phyloP scores from a whole-genome alignment of 1,284 basidiomycete genomes.

The Irpex sp. region DNA sequence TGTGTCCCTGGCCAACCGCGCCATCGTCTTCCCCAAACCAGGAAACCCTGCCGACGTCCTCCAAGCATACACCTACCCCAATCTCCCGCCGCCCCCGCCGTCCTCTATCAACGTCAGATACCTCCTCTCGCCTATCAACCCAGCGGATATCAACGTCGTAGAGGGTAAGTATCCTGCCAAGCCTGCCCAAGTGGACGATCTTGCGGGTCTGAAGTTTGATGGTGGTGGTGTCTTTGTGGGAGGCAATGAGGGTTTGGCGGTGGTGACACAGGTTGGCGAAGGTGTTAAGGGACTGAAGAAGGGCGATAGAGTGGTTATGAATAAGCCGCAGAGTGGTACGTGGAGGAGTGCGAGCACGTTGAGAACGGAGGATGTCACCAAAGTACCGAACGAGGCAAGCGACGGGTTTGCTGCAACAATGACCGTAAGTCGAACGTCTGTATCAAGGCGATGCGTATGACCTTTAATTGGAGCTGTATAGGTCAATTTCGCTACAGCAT shows the following conservation, averaged over 20 bases:
- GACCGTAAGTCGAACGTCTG: constrained; percentile 41
- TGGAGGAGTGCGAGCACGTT: constrained; percentile 71
- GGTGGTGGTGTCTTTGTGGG: constrained; percentile 52
- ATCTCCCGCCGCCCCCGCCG: constrained; percentile 48
- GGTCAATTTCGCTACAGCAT: constrained; percentile 83
- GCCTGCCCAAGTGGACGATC: constrained; percentile 41
- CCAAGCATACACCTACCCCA: constrained; percentile 45
- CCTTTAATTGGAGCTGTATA: constrained; percentile 30
- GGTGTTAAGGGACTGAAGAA: constrained; percentile 45
- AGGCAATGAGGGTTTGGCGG: constrained; percentile 79
- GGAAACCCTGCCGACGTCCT: constrained; percentile 64
- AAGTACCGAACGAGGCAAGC: constrained; percentile 50
- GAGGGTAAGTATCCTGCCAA: constrained; percentile 79
- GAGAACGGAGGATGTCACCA: constrained; percentile 51
- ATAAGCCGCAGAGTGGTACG: constrained; percentile 67
- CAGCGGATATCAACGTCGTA: constrained; percentile 77
- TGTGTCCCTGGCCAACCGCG: constrained; percentile 40
- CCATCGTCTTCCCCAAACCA: constrained; percentile 57
- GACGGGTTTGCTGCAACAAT: constrained; percentile 73
- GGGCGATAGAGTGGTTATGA: constrained; percentile 76
- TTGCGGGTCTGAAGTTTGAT: constrained; percentile 24
- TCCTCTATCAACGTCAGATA: constrained; percentile 63
- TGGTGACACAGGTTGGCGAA: constrained; percentile 57
- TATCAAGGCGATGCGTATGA: background rate
- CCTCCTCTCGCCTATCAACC: constrained; percentile 78